Evolutionary conservation across 768 basidiomycete genomes (phyloP), one percentile per base, ranked within the genome.

Genomic region (Asterophora lycoperdoides): DNA sequence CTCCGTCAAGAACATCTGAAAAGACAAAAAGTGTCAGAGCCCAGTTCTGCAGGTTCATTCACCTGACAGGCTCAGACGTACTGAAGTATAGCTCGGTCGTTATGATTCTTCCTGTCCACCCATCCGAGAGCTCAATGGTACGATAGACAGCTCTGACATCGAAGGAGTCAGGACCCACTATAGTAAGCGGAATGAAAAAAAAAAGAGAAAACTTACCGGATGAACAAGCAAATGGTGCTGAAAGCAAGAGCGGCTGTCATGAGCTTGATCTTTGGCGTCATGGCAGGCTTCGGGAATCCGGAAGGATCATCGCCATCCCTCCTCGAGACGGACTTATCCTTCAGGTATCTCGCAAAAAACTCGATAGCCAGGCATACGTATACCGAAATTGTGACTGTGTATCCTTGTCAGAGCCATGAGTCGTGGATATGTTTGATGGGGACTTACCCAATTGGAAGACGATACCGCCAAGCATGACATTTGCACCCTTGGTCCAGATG

Each of bases 401-500:
- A 23, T 3, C 23, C 23, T 23, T 3, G 23, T 23, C 23, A 23
- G 23, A 23, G 23, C 3, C 23, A 23, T 23, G 23, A 23, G 23
- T 23, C 23, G 23, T n/a, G n/a, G n/a, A n/a, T n/a, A n/a, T n/a
- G n/a, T n/a, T 3, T 23, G 23, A 23, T 23, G 23, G 6, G 23
- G 23, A 23, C 23, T 23, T 6, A 23, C 23, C 23, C 23, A 23
- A 23, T 57, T 87, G 83, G 56, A 84, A 74, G 8, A 69, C 68
- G 53, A 87, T 84, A 39, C 83, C 84, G 1, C 66, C 78, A 8
- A 83, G 69, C 78, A 83, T 82, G 33, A 63, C 56, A 32, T 64
- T 55, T 15, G 49, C 54, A 5, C 63, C 62, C 60, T 64, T 33
- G 15, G 15, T 6, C 28, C 9, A 17, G 28, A 38, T 20, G 26